These are phyloP conservation scores for Imleria badia DNA, from an alignment of 768 basidiomycete genomes.

Conservation along the genomic window DNA sequence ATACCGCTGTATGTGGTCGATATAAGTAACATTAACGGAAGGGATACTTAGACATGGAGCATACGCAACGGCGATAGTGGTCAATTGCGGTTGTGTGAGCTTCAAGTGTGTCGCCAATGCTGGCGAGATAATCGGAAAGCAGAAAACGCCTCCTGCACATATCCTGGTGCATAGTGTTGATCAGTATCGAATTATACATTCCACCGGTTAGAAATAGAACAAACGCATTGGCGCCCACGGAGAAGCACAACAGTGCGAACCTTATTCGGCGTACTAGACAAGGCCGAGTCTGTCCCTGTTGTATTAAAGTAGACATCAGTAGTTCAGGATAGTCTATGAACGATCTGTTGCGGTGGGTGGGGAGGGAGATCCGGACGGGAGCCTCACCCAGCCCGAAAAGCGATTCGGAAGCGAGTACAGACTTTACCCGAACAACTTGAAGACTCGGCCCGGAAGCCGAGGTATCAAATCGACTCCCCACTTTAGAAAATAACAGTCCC, in stretches of 20 bases:
- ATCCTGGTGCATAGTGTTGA: constrained; percentile 41
- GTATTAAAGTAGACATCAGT: constrained; percentile 13
- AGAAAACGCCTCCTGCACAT: constrained; percentile 77
- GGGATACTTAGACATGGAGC: constrained; percentile 41
- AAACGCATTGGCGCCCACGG: constrained; percentile 65
- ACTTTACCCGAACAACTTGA: too few species aligned
- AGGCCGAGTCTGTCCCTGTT: constrained; percentile 2
- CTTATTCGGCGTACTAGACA: constrained; percentile 25
- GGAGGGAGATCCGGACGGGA: too few species aligned
- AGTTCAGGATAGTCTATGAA: background rate
- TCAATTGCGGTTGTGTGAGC: constrained; percentile 74
- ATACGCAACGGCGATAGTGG: constrained; percentile 76
- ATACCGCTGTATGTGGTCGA: constrained; percentile 54
- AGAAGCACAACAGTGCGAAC: constrained; percentile 43
- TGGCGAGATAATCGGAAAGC: constrained; percentile 73
- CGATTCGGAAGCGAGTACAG: too few species aligned
- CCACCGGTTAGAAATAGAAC: constrained; percentile 25
- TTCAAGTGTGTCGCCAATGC: constrained; percentile 56
- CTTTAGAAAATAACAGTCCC: too few species aligned
- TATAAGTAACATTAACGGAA: background rate
- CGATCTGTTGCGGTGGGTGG: background rate
- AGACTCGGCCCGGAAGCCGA: too few species aligned
- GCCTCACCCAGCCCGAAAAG: too few species aligned
- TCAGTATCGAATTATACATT: background rate
- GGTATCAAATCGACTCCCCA: too few species aligned